Evolutionary conservation across 306 rosid species (phyloP).

Genomic region (Dalbergia oliveri): DNA sequence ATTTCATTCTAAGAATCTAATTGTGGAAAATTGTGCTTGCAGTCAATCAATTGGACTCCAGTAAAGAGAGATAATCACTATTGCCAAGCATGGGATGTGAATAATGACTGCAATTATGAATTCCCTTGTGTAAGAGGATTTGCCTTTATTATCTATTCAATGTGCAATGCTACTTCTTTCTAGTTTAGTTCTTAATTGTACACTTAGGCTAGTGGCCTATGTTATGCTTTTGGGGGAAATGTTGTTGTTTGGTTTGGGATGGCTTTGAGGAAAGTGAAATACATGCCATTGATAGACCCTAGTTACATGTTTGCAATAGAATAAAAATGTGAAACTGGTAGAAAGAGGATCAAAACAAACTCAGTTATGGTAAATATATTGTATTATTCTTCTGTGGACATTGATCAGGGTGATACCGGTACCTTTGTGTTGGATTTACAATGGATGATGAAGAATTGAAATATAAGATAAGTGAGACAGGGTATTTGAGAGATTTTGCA

Average conservation of each 20-base stretch:
- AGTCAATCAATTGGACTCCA: slow-evolving; percentile 26
- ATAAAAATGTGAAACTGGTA: not conserved
- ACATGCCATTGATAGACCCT: not conserved
- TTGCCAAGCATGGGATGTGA: slow-evolving; percentile 13
- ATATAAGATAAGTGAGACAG: too few relatives aligned
- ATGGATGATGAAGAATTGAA: too few relatives aligned
- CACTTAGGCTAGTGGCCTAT: slow-evolving; percentile 4
- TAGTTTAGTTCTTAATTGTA: slow-evolving; percentile 27
- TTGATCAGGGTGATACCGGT: too few relatives aligned
- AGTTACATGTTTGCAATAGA: not conserved
- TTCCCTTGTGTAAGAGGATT: slow-evolving; percentile 40
- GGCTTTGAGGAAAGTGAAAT: not conserved
- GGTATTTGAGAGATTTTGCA: too few relatives aligned
- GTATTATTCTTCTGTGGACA: too few relatives aligned
- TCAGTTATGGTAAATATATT: too few relatives aligned
- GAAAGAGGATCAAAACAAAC: too few relatives aligned
- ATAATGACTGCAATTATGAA: slow-evolving; percentile 19
- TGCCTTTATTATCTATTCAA: slow-evolving; percentile 9
- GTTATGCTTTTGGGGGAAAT: not conserved
- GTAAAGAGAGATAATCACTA: slow-evolving; percentile 12
- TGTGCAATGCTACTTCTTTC: slow-evolving; percentile 19
- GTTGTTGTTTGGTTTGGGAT: not conserved
- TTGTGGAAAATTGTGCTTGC: slow-evolving; percentile 31
- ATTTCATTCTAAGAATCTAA: slow-evolving; percentile 19
- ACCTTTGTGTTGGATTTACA: too few relatives aligned